phyloP scores from a whole-genome alignment of 352 stramenopile genomes.

The Pythium dissimile region DNA sequence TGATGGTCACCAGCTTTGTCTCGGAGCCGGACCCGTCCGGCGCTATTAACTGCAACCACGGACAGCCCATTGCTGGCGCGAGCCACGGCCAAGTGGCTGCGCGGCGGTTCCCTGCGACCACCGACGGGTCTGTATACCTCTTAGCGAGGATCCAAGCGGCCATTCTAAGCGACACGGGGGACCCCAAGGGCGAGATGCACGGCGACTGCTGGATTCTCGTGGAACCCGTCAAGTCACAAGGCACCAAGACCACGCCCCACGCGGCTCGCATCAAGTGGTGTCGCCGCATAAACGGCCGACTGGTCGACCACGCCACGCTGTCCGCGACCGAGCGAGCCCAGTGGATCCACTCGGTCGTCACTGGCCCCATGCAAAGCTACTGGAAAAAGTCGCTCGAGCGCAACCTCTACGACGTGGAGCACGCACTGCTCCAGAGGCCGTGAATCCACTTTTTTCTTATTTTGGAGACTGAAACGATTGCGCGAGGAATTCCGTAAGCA shows the following conservation, averaged over 20 bases:
- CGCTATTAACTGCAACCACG: slow-evolving; percentile 3
- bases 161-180: background rate
- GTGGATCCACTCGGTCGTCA: slow-evolving; percentile 13
- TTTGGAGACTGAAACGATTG: background rate
- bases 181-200: slow-evolving; percentile 1
- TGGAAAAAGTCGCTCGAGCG: background rate
- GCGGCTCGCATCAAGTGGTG: slow-evolving; percentile 8
- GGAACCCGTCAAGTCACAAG: background rate
- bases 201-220: slow-evolving; percentile 5
- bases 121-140: background rate
- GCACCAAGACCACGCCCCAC: background rate
- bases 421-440: background rate
- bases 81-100: slow-evolving; percentile 1
- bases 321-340: background rate
- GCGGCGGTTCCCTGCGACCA: background rate
- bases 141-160: background rate
- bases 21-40: background rate
- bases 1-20: background rate
- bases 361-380: background rate
- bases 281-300: background rate
- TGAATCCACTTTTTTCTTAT: background rate
- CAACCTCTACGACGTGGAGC: slow-evolving; percentile 1
- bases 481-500: background rate
- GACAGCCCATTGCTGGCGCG: background rate
- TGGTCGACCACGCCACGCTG: background rate